Evolutionary conservation across 2,329 filamentous ascomycete species (phyloP), one percentile per base, ranked within the genome.

Genomic region (Microdochium trichocladiopsis): DNA sequence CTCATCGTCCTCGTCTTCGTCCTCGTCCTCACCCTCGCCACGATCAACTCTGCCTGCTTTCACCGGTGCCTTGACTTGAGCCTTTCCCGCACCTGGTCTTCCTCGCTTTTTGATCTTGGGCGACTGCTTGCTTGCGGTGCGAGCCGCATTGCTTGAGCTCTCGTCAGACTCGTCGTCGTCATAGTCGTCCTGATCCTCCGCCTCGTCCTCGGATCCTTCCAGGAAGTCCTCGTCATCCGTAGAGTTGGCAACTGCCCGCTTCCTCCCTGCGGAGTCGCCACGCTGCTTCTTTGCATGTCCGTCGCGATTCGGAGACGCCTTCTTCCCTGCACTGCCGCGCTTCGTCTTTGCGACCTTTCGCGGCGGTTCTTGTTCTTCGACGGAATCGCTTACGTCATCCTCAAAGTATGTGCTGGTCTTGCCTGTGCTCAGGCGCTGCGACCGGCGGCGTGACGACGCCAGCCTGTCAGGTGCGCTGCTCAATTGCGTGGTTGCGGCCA

Each of bases 361-460:
- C 41, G 49, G 31, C 10, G 45, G 22, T n/a, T 16, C 31, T 16
- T 45, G 16, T 18, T 12, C 23, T 22, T 24, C 50, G 5, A 53
- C 53, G 11, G 50, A 51, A 25, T 53, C 53, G 48, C 51, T 48
- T 45, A 50, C 62, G 11, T 65, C 60, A 50, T 55, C 61, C 53
- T 79, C 77, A 59, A 80, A 80, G 60, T 81, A 82, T 18, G 64
- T 66, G 65, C 77, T 81, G 66, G 72, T 80, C 57, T 71, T 66
- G 21, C 57, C 62, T 1, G 70, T 67, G 61, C 66, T 72, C 36
- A 75, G 61, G 47, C 78, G 77, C 22, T 67, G 61, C 5, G 79
- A 82, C 50, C 73, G 70, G n/a, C 75, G 71, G 18, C 74, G 72
- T 25, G 51, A 55, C 14, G 65, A 56, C 22, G 59, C 37, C 64